Percentiles rank a stretch among this genome's conserved stretches.
phyloP scores from a whole-genome alignment of 441 rosid species.

The Corymbia calophylla region DNA sequence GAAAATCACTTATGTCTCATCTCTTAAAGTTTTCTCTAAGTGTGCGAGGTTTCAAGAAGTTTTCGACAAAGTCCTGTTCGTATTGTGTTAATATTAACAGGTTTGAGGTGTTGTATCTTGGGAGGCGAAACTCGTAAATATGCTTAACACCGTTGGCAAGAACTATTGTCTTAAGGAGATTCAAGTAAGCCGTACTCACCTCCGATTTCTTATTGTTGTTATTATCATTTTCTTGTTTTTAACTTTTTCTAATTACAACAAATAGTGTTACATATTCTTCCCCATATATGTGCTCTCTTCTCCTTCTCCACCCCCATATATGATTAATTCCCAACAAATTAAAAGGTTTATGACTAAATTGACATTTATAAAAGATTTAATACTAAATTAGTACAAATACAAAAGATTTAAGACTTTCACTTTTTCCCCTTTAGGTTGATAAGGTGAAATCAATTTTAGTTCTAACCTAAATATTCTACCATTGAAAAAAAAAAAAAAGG shows the following conservation, averaged over 20 bases:
- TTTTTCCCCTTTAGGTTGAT: neutral
- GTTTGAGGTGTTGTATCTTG: neutral
- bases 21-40: too few relatives aligned
- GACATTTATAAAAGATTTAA: too few relatives aligned
- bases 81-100: neutral
- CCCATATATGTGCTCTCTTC: neutral
- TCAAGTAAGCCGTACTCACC: too few relatives aligned
- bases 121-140: neutral
- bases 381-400: too few relatives aligned
- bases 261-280: neutral
- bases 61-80: too few relatives aligned
- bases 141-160: neutral
- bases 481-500: neutral
- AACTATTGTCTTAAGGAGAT: neutral
- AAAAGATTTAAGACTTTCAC: too few relatives aligned
- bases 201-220: neutral
- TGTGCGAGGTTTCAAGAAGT: too few relatives aligned
- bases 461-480: neutral
- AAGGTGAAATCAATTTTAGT: neutral
- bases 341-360: too few relatives aligned
- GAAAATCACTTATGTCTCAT: too few relatives aligned
- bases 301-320: too few relatives aligned
- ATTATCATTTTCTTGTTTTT: too few relatives aligned
- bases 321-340: too few relatives aligned
- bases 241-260: neutral